Conservation (phyloP, 495 filamentous ascomycete species). For the Hypomontagnella submonticulosa region DNA sequence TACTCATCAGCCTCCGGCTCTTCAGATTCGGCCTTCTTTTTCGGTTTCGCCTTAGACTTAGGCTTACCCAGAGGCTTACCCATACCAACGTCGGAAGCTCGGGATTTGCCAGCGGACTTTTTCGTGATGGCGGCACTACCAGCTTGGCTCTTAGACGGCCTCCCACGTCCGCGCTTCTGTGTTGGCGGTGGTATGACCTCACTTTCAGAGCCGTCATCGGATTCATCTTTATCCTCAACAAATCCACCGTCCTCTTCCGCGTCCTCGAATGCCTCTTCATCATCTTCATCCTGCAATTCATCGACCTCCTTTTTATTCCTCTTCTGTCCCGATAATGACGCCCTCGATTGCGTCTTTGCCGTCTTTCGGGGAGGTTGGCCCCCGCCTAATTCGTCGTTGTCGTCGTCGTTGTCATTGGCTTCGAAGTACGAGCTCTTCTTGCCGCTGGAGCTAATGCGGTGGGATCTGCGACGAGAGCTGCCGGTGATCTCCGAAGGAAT, state of each 20-base stretch:
- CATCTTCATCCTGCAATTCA: constrained; percentile 41
- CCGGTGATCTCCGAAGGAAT: constrained; percentile 9
- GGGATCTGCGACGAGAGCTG: constrained; percentile 49
- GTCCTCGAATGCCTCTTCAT: constrained; percentile 24
- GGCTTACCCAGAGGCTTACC: constrained; percentile 2
- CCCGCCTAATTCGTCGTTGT: constrained; percentile 33
- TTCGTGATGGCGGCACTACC: constrained; percentile 11
- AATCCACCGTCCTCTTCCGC: constrained; percentile 44
- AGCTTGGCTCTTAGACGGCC: constrained; percentile 27
- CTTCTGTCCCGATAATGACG: neutral
- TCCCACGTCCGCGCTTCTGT: constrained; percentile 40
- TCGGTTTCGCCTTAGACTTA: constrained; percentile 12
- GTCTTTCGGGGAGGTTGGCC: constrained; percentile 27
- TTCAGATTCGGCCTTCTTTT: constrained; percentile 30
- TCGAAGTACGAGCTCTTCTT: constrained; percentile 57
- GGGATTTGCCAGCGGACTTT: constrained; percentile 23
- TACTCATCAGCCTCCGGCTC: constrained; percentile 31
- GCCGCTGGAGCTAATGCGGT: constrained; percentile 48
- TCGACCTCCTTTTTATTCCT: constrained; percentile 28
- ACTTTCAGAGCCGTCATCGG: constrained; percentile 40
- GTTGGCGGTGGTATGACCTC: constrained; percentile 28
- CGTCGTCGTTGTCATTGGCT: constrained; percentile 33
- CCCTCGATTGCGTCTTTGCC: constrained; percentile 19
- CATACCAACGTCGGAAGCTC: neutral
- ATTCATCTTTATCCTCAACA: constrained; percentile 38